Conservation (phyloP, 2,329 filamentous ascomycete genomes). For the Sphaerulina vaccinii region DNA sequence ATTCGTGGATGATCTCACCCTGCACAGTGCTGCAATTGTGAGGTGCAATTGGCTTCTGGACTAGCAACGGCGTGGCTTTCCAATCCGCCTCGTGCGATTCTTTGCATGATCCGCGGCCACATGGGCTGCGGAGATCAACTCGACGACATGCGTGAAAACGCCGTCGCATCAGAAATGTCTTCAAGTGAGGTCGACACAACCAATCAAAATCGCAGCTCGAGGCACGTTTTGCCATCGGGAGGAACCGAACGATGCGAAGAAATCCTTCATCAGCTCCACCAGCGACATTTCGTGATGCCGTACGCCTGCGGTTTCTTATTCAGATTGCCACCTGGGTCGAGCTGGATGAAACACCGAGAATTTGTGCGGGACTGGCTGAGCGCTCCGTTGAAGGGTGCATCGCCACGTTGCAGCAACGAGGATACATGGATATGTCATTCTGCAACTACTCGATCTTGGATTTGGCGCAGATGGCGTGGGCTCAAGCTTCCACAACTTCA, state of each 20-base stretch:
- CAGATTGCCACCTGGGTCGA: too few relatives aligned
- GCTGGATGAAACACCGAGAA: neutral
- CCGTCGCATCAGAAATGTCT: too few relatives aligned
- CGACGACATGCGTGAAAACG: neutral
- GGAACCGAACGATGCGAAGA: too few relatives aligned
- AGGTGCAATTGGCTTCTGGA: neutral
- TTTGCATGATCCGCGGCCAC: neutral
- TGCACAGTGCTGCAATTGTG: neutral
- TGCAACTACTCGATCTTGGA: too few relatives aligned
- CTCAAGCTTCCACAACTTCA: neutral
- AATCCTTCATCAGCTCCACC: neutral
- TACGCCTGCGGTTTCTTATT: too few relatives aligned
- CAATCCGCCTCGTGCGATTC: neutral
- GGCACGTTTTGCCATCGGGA: neutral
- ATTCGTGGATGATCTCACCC: neutral
- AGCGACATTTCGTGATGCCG: too few relatives aligned
- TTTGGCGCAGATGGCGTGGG: neutral
- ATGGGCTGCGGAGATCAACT: neutral
- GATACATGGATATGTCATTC: neutral
- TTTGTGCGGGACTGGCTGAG: neutral
- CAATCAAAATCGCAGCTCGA: neutral
- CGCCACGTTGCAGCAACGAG: neutral
- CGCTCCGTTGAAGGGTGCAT: neutral
- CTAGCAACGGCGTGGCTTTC: neutral
- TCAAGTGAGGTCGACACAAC: too few relatives aligned